Evolutionary conservation across 2,329 filamentous ascomycete genomes (phyloP).

Genomic region (Thelonectria rubi): DNA sequence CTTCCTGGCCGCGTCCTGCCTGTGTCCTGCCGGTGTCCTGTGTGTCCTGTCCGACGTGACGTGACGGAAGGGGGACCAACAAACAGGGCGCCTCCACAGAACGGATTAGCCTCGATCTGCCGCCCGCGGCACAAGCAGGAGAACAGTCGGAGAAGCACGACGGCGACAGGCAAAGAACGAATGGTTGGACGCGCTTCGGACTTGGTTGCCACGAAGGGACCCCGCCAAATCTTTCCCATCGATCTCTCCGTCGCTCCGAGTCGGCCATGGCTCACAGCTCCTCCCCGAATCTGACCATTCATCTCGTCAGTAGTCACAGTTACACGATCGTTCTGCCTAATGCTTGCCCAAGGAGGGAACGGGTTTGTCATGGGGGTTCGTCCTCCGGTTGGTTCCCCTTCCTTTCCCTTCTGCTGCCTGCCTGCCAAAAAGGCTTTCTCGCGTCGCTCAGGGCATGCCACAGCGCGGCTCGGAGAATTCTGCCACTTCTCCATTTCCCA

Average conservation of each 20-base stretch:
- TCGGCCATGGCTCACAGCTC: slow-evolving; percentile 5
- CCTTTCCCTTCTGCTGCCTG: slow-evolving; percentile 13
- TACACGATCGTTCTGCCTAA: not conserved
- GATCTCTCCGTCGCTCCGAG: slow-evolving; percentile 8
- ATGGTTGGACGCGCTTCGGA: slow-evolving; percentile 3
- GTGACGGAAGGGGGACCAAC: not conserved
- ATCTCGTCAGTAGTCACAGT: not conserved
- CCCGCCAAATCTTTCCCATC: slow-evolving; percentile 22
- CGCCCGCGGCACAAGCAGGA: slow-evolving; percentile 3
- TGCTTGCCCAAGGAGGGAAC: not conserved
- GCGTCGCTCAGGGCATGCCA: slow-evolving; percentile 29
- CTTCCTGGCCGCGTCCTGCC: too few species aligned
- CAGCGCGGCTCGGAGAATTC: slow-evolving; percentile 41
- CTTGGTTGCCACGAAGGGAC: not conserved
- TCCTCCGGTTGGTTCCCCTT: slow-evolving; percentile 1
- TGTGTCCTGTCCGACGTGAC: not conserved
- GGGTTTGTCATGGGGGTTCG: not conserved
- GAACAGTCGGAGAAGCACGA: slow-evolving; percentile 2
- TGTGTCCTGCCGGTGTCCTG: not conserved
- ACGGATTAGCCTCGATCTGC: slow-evolving; percentile 26
- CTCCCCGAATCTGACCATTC: slow-evolving; percentile 13
- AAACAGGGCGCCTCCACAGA: slow-evolving; percentile 14
- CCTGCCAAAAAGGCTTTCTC: not conserved
- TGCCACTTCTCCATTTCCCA: slow-evolving; percentile 23
- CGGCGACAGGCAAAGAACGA: not conserved